Base-by-base conservation (phyloP, 1,139 yeast genomes). In the Spencermartinsiella ligniputridi region DNA sequence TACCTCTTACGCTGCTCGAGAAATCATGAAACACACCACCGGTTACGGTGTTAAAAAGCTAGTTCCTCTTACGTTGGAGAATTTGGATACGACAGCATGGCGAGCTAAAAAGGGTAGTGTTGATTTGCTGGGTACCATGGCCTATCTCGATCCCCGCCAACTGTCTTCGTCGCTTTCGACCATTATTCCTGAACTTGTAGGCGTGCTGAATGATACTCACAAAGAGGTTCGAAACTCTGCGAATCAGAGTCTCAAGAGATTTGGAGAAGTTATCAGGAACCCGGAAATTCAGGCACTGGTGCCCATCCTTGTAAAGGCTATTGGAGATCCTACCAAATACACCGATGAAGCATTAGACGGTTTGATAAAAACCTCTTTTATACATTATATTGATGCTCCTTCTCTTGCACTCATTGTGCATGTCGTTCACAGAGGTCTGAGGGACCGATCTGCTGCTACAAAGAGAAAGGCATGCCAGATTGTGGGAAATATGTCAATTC, bases 381-480 rank as follows among this genome's bases (percentile, higher is more conserved):
- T 89, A 40, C 98, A 94, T 66, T 94, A 90, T 63, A 92, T 94
- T 53, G 99, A 94, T 69, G 97, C 97, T 22, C 97, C 99, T 2
- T 90, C 97, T 1, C 74, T 94, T 60, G 98, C 99, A 1, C 75
- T 94, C 57, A 88, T 92, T 46, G 87, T 90, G 52, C 97, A 90
- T 61, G 97, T 94, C 42, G 81, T 92, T 43, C 94, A 88, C 62
- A 80, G 98, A 65, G 99, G 97, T 69, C 81, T 94, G 86, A 81
- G 78, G 48, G 97, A 90, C 54, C 75, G 98, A 58, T 84, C 96
- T 20, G 97, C 98, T 0, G 75, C 81, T 35, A 87, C 94, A 2
- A 92, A 92, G 71, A 81, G 87, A 64, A 89, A 88, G 66, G 95
- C 98, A 0, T 89, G 97, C 66, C 97, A 92, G 67, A 92, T 94